Evolutionary conservation across 2,329 filamentous ascomycete species (phyloP), one percentile per base, ranked within the genome.

Genomic region (Setomelanomma holmii): DNA sequence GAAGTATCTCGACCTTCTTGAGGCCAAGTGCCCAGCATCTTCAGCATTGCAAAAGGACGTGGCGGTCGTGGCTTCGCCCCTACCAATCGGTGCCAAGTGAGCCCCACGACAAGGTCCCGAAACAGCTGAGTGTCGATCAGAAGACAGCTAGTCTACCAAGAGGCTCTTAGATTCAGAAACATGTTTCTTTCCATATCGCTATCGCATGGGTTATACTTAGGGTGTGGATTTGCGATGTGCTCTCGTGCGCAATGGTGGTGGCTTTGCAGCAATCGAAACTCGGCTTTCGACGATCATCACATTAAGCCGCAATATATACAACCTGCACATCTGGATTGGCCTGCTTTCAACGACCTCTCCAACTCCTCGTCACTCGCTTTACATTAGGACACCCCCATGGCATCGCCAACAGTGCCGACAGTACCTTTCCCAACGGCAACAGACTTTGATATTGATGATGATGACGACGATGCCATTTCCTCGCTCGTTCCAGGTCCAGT

Each of bases 381-480:
- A 20, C 35, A 17, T 30, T 24, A 19, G 24, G 7, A 46, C n/a
- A 7, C 14, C 16, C 38, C 40, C 1, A 60, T 58, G 55, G 17
- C 55, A 27, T 53, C 51, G 14, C 35, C 57, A 2, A 55, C 55
- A 30, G 46, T 55, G 5, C 57, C 57, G 14, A 58, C 57, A 22
- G 57, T 55, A 3, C 40, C 49, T 11, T 41, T 60, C 12, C 51
- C 51, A 6, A 58, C 51, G 10, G 49, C 51, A 5, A 58, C 51
- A 22, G 55, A 53, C 38, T 42, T 4, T 20, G 60, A 61, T 36
- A 52, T 55, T 27, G 49, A 58, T 16, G 57, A 60, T 17, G 49
- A 56, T 10, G 56, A 58, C 8, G 49, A 57, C 22, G 56, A 50
- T 24, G 42, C 23, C 36, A 35, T 39, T 23, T 51, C 40, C 8